Evolutionary conservation across 2,329 filamentous ascomycete genomes (phyloP), one percentile per base, ranked within the genome.

Genomic region (Ustilaginoidea virens): DNA sequence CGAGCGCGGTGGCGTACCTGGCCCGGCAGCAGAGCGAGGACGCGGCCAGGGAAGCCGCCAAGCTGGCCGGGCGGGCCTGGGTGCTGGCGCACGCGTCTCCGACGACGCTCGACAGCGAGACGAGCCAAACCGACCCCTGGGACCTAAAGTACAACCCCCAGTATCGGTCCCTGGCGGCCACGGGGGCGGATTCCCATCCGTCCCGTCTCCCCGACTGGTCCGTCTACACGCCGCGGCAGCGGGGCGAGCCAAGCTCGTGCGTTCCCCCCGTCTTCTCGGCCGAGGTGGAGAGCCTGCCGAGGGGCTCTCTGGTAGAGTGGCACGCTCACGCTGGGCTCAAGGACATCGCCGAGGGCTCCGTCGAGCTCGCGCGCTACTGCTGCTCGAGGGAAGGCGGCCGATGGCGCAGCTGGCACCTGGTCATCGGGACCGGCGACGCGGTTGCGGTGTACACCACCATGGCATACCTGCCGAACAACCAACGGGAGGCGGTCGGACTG

Each of bases 271-370:
- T 86, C 41, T 78, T 90, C 45, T 67, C 77, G 0, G 76, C 74
- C 1, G 74, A 90, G 44, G 79, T 94, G 2, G 66, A 75, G 24
- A 69, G 74, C 38, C 61, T 98, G 9, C 90, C 90, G 1, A 69
- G 81, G 13, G 61, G 58, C 11, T 77, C 78, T 17, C 62, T 63
- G 21, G 70, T 94, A 8, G 90, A 98, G 56, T 98, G 87, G 86
- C 77, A 81, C 40, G 75, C 65, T 1, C 68, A 77, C 33, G 46
- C 70, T 3, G 80, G 81, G 0, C 50, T 79, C 5, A 48, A 49
- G 7, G 33, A 38, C 15, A 35, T 58, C 4, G 34, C 39, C 4
- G 42, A 49, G 27, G 33, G 41, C 10, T 43, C 39, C 4, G 42
- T 43, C 18, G 45, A 49, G 33, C 36, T 48, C 25, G 23, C 39